phyloP scores from a whole-genome alignment of 371 early-diverging fungal genomes.

The Mucor indicus region DNA sequence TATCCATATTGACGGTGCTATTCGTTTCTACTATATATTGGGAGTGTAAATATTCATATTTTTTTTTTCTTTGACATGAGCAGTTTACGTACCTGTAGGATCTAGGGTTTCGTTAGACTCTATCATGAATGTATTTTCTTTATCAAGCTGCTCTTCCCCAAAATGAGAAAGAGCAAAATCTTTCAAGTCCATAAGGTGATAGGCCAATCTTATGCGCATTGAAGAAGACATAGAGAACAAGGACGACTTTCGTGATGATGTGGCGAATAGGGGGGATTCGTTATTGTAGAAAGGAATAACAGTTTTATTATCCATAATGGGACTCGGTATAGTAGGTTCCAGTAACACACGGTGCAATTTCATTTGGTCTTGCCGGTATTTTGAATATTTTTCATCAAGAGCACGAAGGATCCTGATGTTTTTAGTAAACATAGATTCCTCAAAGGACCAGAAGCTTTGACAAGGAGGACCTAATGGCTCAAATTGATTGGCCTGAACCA shows the following conservation, averaged over 20 bases:
- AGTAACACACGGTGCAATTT: conserved; percentile 23
- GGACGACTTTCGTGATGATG: too few relatives aligned
- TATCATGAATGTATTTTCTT: too few relatives aligned
- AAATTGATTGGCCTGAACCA: neutral
- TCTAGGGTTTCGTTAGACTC: too few relatives aligned
- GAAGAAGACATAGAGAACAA: too few relatives aligned
- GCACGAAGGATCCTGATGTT: conserved; percentile 11
- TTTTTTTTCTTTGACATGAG: too few relatives aligned
- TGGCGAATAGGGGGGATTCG: neutral
- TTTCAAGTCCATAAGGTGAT: neutral
- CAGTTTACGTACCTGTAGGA: too few relatives aligned
- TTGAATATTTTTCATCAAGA: conserved; percentile 12
- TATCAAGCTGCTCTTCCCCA: too few relatives aligned
- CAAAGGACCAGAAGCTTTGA: conserved; percentile 25
- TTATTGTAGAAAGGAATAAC: conserved; percentile 2
- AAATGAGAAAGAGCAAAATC: neutral
- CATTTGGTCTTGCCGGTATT: conserved; percentile 12
- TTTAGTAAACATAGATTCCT: conserved; percentile 4
- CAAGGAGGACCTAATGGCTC: neutral
- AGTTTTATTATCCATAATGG: conserved; percentile 32
- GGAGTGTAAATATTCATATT: too few relatives aligned
- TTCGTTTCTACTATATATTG: too few relatives aligned
- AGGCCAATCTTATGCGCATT: neutral
- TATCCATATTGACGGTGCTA: too few relatives aligned
- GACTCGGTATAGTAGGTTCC: conserved; percentile 19